Percentiles rank a stretch among this genome's conserved stretches.
These are phyloP conservation scores for Penicillium desertorum DNA, from an alignment of 495 filamentous ascomycete species.

Conservation along the genomic window DNA sequence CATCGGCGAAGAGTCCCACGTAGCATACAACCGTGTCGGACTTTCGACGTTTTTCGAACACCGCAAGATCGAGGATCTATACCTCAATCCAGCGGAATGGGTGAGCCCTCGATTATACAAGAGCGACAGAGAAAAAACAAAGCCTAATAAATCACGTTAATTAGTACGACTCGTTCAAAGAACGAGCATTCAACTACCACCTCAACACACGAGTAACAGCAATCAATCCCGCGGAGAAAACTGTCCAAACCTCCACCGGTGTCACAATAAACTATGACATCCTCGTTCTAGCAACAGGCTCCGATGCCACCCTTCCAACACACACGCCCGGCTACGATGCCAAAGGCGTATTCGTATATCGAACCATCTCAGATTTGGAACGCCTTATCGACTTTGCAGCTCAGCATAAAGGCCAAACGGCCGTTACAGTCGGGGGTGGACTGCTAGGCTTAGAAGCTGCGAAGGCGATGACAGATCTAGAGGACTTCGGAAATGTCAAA, in stretches of 20 bases:
- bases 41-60: constrained; percentile 92
- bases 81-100: constrained; percentile 89
- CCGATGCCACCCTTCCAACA: constrained; percentile 78
- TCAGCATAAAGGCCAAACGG: constrained; percentile 64
- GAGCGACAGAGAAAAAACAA: neutral
- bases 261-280: constrained; percentile 78
- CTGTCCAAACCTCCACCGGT: constrained; percentile 69
- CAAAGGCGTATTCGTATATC: constrained; percentile 90
- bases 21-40: constrained; percentile 97
- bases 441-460: constrained; percentile 89
- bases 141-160: neutral
- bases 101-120: constrained; percentile 44
- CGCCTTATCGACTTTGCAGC: constrained; percentile 73
- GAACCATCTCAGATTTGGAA: constrained; percentile 83
- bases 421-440: constrained; percentile 87
- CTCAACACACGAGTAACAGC: constrained; percentile 77
- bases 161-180: constrained; percentile 55
- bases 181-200: constrained; percentile 74
- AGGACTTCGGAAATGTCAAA: constrained; percentile 73
- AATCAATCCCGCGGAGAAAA: constrained; percentile 63
- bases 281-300: constrained; percentile 88
- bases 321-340: constrained; percentile 84
- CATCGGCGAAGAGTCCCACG: constrained; percentile 87
- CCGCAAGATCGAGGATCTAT: constrained; percentile 83
- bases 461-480: constrained; percentile 90